Evolutionary conservation across 148 eudicot genomes (phyloP).

Genomic region (Salicornia ramosissima): DNA sequence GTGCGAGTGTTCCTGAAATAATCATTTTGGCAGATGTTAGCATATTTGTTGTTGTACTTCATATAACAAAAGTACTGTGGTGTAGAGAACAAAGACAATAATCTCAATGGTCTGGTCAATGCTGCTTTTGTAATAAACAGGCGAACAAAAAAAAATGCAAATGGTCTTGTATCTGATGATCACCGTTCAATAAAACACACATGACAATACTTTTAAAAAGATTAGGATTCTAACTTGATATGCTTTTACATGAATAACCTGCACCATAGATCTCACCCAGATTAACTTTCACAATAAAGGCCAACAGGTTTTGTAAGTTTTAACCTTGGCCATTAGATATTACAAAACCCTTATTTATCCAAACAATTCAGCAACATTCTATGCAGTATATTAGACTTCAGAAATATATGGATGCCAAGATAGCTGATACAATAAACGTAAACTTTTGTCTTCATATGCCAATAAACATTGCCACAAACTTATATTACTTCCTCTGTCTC

Average conservation of each 20-base stretch:
- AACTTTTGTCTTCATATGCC: background rate
- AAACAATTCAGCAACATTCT: background rate
- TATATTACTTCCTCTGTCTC: no score
- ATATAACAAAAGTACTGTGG: background rate
- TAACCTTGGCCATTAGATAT: no score
- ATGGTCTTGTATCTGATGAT: background rate
- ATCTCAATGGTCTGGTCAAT: background rate
- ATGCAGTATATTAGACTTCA: background rate
- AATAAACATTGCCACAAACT: background rate
- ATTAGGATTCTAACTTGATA: background rate
- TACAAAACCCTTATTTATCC: background rate
- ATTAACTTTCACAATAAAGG: background rate
- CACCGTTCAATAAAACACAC: background rate
- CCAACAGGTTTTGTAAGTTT: background rate
- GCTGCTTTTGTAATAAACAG: no score
- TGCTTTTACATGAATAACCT: background rate
- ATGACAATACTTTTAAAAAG: background rate
- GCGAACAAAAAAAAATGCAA: background rate
- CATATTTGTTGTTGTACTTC: background rate
- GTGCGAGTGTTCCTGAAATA: slow-evolving; percentile 85
- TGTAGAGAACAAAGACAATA: background rate
- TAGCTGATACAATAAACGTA: background rate
- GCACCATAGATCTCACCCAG: background rate
- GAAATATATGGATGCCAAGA: background rate
- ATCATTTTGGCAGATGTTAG: slow-evolving; percentile 10